Conservation (phyloP, 139 green algal species). For the Edaphochlamys debaryana region DNA sequence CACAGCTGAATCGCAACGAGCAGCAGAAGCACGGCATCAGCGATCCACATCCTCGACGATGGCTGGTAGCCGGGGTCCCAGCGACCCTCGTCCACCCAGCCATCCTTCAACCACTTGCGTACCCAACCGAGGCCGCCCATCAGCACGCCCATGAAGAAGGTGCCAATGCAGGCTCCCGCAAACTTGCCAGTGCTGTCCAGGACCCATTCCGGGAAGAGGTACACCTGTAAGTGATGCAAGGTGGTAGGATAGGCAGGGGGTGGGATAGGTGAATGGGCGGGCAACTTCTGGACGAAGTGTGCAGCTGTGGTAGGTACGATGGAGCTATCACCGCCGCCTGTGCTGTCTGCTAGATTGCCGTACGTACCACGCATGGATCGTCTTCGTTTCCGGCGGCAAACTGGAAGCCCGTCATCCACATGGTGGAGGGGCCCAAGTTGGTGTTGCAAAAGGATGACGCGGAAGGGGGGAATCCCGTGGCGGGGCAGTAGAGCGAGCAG, state of each 20-base stretch:
- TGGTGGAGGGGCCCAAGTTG: slow-evolving; percentile 30
- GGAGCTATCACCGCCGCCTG: too few relatives aligned
- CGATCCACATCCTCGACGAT: neutral
- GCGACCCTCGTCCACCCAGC: neutral
- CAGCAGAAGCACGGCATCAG: neutral
- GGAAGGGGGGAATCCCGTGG: neutral
- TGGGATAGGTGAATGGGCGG: too few relatives aligned
- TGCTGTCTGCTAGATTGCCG: too few relatives aligned
- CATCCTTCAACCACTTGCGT: neutral
- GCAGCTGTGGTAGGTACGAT: too few relatives aligned
- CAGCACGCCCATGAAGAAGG: slow-evolving; percentile 40
- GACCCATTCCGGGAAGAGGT: slow-evolving; percentile 47
- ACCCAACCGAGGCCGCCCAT: neutral
- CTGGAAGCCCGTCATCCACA: slow-evolving; percentile 58
- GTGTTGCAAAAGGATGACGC: slow-evolving; percentile 46
- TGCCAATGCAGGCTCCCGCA: slow-evolving; percentile 46
- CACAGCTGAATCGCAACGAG: slow-evolving; percentile 17
- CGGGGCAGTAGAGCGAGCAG: slow-evolving; percentile 35
- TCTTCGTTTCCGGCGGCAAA: neutral
- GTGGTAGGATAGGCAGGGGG: too few relatives aligned
- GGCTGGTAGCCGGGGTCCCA: neutral
- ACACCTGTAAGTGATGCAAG: neutral
- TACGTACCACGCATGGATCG: slow-evolving; percentile 39
- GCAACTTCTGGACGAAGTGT: too few relatives aligned
- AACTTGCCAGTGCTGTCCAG: slow-evolving; percentile 46